Conservation (phyloP, 306 rosid genomes). For the Trichosanthes cucumerina region DNA sequence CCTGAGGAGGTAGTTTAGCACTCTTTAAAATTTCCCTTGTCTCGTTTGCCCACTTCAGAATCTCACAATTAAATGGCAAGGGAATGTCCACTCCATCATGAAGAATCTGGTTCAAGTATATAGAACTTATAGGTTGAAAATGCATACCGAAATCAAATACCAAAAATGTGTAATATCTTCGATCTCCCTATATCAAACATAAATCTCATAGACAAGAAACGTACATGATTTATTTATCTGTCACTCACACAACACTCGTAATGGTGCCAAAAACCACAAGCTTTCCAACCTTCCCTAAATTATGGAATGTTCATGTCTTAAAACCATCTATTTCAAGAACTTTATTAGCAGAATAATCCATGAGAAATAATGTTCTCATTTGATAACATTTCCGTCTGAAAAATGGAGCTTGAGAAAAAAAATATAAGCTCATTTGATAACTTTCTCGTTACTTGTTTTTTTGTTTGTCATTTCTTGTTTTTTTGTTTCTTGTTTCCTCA, state of each 20-base stretch:
- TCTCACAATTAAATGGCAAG: constrained; percentile 68
- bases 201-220: background rate
- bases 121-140: background rate
- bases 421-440: background rate
- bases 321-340: background rate
- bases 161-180: background rate
- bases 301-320: background rate
- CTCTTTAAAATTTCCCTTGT: constrained; percentile 51
- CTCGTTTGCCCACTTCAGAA: constrained; percentile 77
- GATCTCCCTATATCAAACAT: background rate
- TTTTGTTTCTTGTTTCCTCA: background rate
- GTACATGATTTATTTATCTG: background rate
- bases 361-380: background rate
- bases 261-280: background rate
- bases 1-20: constrained; percentile 78
- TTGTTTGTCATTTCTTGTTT: background rate
- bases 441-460: background rate
- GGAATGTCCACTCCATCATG: constrained; percentile 45
- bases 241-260: background rate
- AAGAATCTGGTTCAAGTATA: constrained; percentile 39
- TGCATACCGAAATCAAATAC: background rate
- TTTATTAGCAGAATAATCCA: background rate
- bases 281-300: background rate
- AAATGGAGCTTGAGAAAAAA: background rate
- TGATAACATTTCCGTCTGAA: background rate